Base-by-base conservation (phyloP, 2,329 filamentous ascomycete genomes). In the Colletotrichum coccodes region DNA sequence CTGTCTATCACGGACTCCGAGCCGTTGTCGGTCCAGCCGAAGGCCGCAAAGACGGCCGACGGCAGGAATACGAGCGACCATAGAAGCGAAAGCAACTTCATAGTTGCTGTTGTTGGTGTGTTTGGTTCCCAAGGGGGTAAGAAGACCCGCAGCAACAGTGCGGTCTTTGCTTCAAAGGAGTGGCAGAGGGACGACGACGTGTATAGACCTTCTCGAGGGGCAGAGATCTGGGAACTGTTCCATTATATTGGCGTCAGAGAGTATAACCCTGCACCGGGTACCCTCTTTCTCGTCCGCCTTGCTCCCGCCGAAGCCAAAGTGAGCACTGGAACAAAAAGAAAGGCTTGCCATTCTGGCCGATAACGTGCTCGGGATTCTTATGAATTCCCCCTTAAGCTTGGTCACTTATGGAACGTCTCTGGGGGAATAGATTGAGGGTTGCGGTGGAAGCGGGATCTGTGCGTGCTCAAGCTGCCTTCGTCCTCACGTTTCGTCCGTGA, bases 1-100 rank as follows among this genome's bases (percentile, higher is more conserved):
- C 73, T 76, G 67, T 76, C 80, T 42, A 81, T 79, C n/a, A 80
- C 76, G 68, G 80, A 82, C 67, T 80, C 79, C 40, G 73, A 76
- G 28, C 76, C 78, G 58, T 78, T 74, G 28, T 83, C 80, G 1
- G 75, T 78, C 71, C 78, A 83, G 28, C 81, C 81, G 74, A 78
- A 82, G 7, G 76, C 78, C 38, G 80, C 81, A 4, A 77, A 73
- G 26, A 76, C 80, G 42, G 69, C 71, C 12, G 74, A 73, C 34
- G 71, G 75, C 71, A 64, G 77, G 72, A 71, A 72, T 54, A 73
- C 74, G 47, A 75, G 67, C n/a, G 74, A 67, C 42, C 70, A 74
- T 21, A 78, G 54, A 23, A 75, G 59, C 4, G 72, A 68, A 26
- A 78, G 53, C 5, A 78, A 52, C 62, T 78, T 62, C 76, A 78